Conservation (phyloP, 139 green algal genomes). For the Chlorella sp. region DNA sequence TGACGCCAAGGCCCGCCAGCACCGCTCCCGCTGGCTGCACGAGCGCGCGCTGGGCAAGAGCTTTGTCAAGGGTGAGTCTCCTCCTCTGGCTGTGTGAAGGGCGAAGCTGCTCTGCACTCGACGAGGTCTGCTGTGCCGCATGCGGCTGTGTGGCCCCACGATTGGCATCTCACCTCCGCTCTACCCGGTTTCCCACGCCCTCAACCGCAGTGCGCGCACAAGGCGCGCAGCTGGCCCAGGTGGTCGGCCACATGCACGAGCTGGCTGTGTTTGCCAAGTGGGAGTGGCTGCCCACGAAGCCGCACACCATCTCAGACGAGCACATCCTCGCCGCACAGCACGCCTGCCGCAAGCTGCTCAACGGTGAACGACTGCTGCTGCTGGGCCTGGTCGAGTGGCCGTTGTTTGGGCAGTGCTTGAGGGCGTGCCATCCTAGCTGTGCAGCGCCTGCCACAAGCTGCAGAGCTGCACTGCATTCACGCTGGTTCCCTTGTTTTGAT, state of each 20-base stretch:
- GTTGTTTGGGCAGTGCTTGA: no score
- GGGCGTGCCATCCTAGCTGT: no score
- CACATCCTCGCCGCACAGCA: slow-evolving; percentile 22
- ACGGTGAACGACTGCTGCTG: no score
- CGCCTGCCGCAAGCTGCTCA: slow-evolving; percentile 28
- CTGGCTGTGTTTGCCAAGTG: slow-evolving; percentile 28
- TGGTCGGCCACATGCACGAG: slow-evolving; percentile 22
- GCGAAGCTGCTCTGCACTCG: background rate
- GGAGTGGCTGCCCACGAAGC: slow-evolving; percentile 16
- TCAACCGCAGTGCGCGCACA: slow-evolving; percentile 10
- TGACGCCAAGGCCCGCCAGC: background rate
- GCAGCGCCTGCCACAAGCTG: no score
- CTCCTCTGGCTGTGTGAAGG: background rate
- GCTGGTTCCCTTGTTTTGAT: no score
- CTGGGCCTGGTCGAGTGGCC: no score
- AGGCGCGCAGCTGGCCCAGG: background rate
- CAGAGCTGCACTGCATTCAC: no score
- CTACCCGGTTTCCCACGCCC: background rate
- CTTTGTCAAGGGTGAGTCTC: background rate
- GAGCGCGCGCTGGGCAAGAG: slow-evolving; percentile 9
- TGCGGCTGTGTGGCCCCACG: no score
- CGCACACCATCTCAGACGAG: background rate
- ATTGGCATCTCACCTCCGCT: background rate
- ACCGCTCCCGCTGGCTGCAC: slow-evolving; percentile 11
- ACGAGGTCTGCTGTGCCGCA: background rate